phyloP scores from a whole-genome alignment of 345 rosid species.

The Pelargonium nanum region DNA sequence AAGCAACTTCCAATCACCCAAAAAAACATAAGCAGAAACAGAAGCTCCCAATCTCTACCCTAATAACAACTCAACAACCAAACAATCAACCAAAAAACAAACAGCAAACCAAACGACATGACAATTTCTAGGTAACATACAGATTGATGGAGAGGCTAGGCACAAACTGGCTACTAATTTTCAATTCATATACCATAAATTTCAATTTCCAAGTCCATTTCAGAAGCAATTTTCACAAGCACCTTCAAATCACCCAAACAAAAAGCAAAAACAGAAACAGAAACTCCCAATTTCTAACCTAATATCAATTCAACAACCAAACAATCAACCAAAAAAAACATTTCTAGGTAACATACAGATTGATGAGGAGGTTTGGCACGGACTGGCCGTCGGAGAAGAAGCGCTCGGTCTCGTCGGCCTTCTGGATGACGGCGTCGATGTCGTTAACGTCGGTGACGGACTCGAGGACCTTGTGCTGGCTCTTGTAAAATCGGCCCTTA shows the following conservation, averaged over 20 bases:
- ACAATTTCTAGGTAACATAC: conserved; percentile 36
- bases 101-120: too few species aligned
- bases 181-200: too few species aligned
- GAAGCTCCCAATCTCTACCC: neutral
- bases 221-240: too few species aligned
- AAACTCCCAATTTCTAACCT: neutral
- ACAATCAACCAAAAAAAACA: neutral
- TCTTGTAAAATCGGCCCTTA: conserved; percentile 48
- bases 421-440: conserved; percentile 73
- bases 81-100: neutral
- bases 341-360: conserved; percentile 51
- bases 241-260: too few species aligned
- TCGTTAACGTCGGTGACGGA: conserved; percentile 71
- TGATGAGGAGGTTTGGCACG: conserved; percentile 40
- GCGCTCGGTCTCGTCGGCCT: conserved; percentile 58
- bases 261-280: too few species aligned
- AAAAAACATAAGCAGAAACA: too few species aligned
- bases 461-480: conserved; percentile 56
- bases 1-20: too few species aligned
- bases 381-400: conserved; percentile 29
- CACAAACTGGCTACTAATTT: too few species aligned
- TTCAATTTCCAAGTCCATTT: too few species aligned
- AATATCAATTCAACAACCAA: too few species aligned
- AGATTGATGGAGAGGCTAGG: conserved; percentile 45
- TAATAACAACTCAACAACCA: too few species aligned